Percentiles rank a stretch among this genome's conserved stretches.
Evolutionary conservation across 345 rosid genomes (phyloP).

Genomic region (Psidium friedrichsthalianum): DNA sequence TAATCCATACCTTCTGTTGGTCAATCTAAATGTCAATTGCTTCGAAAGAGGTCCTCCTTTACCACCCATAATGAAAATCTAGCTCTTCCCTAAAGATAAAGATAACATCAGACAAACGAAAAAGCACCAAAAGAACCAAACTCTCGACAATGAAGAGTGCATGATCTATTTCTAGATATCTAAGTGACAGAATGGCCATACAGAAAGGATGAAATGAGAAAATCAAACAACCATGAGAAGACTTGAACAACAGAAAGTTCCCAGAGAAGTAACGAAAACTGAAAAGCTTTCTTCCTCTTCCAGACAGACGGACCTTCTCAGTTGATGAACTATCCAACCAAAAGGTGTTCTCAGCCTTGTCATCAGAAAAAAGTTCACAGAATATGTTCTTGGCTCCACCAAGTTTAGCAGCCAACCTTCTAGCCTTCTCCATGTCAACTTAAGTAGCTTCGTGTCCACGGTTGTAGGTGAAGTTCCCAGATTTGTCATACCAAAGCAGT

Average conservation of each 20-base stretch:
- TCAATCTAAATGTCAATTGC: slow-evolving; percentile 73
- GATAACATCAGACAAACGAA: background rate
- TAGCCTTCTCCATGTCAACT: slow-evolving; percentile 73
- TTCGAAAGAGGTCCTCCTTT: slow-evolving; percentile 96
- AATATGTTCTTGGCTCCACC: slow-evolving; percentile 80
- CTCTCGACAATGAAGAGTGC: background rate
- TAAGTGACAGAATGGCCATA: background rate
- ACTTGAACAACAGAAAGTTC: background rate
- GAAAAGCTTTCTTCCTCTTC: background rate
- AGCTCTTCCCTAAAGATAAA: slow-evolving; percentile 55
- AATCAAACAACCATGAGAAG: background rate
- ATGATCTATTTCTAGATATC: background rate
- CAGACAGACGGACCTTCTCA: slow-evolving; percentile 53
- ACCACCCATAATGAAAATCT: slow-evolving; percentile 91
- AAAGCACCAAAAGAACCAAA: background rate
- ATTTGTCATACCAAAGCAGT: slow-evolving; percentile 14
- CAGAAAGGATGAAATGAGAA: background rate
- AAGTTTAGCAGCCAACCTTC: slow-evolving; percentile 42
- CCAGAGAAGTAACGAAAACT: background rate
- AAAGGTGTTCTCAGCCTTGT: slow-evolving; percentile 56
- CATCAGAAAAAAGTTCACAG: slow-evolving; percentile 43
- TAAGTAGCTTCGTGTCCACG: slow-evolving; percentile 25
- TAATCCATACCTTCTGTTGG: slow-evolving; percentile 52
- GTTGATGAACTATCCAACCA: slow-evolving; percentile 95
- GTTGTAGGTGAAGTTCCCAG: slow-evolving; percentile 18